phyloP scores from a whole-genome alignment of 371 early-diverging fungal species.

The Lichtheimia ramosa region DNA sequence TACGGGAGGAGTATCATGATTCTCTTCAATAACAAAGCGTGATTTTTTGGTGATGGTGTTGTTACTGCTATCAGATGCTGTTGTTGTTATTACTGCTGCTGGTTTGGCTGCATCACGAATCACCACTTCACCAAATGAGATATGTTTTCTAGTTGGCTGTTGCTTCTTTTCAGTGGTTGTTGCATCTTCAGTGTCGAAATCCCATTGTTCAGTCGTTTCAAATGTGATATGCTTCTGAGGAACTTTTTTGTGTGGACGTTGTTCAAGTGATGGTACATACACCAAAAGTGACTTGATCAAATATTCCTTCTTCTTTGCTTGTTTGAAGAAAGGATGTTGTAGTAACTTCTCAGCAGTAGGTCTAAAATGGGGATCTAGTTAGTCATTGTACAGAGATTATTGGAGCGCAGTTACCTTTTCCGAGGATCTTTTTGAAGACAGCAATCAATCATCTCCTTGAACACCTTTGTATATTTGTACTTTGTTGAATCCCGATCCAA shows the following conservation, averaged over 20 bases:
- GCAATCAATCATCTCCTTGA: constrained; percentile 85
- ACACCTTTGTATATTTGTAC: constrained; percentile 74
- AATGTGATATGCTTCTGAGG: constrained; percentile 34
- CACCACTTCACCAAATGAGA: constrained; percentile 51
- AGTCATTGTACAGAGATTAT: background rate
- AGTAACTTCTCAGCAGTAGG: constrained; percentile 81
- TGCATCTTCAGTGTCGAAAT: constrained; percentile 35
- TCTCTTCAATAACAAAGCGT: constrained; percentile 53
- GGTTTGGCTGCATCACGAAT: constrained; percentile 29
- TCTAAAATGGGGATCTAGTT: constrained; percentile 36
- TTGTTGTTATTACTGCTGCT: background rate
- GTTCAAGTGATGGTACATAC: constrained; percentile 71
- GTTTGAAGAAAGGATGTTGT: constrained; percentile 80
- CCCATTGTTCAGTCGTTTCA: constrained; percentile 41
- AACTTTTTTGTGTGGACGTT: constrained; percentile 51
- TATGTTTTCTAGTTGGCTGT: constrained; percentile 25
- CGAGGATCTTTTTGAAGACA: constrained; percentile 84
- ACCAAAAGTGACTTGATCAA: constrained; percentile 61
- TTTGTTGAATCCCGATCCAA: constrained; percentile 74
- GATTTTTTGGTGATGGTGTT: constrained; percentile 34
- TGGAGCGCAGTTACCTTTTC: constrained; percentile 54
- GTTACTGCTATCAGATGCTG: constrained; percentile 6
- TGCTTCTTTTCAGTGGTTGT: background rate
- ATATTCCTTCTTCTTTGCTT: constrained; percentile 74
- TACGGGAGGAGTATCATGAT: constrained; percentile 18